Percentiles rank a stretch among this genome's conserved stretches.
phyloP scores from a whole-genome alignment of 805 yeast species.

The Teunomyces cretensis region DNA sequence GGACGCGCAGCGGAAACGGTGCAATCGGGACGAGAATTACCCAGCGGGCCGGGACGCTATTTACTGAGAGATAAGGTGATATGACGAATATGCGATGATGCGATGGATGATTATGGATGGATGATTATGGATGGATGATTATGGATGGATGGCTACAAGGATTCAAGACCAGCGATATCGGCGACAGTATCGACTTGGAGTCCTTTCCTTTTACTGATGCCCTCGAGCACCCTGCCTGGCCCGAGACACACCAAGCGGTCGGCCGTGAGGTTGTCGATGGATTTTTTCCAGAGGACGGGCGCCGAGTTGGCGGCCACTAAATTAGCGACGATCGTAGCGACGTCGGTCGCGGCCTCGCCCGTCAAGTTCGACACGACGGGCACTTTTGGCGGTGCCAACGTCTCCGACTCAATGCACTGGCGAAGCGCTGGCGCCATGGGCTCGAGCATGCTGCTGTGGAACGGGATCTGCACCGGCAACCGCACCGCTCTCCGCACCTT shows the following conservation, averaged over 20 bases:
- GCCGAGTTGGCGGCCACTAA: slow-evolving; percentile 39
- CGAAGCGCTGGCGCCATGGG: slow-evolving; percentile 36
- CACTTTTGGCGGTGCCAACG: slow-evolving; percentile 11
- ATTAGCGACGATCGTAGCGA: slow-evolving; percentile 24
- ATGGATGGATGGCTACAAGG: neutral
- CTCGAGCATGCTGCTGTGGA: slow-evolving; percentile 44
- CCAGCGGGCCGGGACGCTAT: too few species aligned
- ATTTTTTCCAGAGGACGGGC: slow-evolving; percentile 46
- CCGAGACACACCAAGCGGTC: slow-evolving; percentile 34
- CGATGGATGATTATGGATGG: too few species aligned
- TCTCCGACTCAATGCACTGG: slow-evolving; percentile 13
- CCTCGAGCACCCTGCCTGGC: slow-evolving; percentile 38
- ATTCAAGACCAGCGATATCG: neutral
- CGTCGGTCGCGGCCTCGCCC: slow-evolving; percentile 23
- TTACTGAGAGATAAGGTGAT: too few species aligned
- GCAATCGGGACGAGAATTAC: too few species aligned
- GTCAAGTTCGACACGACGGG: slow-evolving; percentile 42
- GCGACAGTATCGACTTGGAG: neutral
- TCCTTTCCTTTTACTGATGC: neutral
- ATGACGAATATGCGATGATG: too few species aligned
- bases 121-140: neutral
- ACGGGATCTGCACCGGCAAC: slow-evolving; percentile 51
- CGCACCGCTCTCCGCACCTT: slow-evolving; percentile 23
- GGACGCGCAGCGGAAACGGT: neutral
- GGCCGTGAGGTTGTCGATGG: slow-evolving; percentile 23